Evolutionary conservation across 2,329 filamentous ascomycete species (phyloP).

Genomic region (Podosphaera fusca): DNA sequence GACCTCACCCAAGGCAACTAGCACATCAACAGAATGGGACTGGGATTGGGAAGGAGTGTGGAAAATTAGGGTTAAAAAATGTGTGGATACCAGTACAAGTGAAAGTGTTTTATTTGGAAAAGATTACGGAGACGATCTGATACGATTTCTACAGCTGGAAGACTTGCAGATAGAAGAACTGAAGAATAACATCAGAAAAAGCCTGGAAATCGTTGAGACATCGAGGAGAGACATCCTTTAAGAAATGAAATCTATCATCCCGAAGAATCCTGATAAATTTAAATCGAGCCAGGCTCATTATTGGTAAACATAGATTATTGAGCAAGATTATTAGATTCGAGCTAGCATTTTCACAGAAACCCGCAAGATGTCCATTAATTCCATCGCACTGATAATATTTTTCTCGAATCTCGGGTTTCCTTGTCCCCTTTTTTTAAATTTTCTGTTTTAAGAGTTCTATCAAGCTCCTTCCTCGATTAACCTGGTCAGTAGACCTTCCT

Average conservation of each 20-base stretch:
- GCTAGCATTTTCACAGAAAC: no score
- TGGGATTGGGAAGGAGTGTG: conserved; percentile 99
- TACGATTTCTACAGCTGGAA: conserved; percentile 43
- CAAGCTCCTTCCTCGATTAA: neutral
- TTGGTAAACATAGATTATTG: no score
- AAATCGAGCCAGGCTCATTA: no score
- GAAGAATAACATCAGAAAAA: conserved; percentile 32
- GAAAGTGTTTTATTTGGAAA: conserved; percentile 60
- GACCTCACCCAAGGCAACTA: neutral
- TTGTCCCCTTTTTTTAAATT: no score
- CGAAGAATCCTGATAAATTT: no score
- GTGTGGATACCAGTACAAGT: conserved; percentile 52
- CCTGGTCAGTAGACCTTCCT: neutral
- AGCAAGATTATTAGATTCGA: no score
- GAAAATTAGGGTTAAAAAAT: conserved; percentile 68
- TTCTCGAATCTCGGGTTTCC: no score
- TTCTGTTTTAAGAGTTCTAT: no score
- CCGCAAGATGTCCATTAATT: no score
- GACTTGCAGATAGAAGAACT: conserved; percentile 32
- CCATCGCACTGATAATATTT: no score
- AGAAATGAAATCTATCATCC: neutral
- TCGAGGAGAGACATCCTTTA: neutral
- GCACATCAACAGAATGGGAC: conserved; percentile 38
- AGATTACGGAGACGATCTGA: conserved; percentile 43
- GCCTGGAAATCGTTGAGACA: conserved; percentile 19